These are phyloP conservation scores for Xylaria sp. DNA, from an alignment of 2,329 filamentous ascomycete species.

Conservation along the genomic window DNA sequence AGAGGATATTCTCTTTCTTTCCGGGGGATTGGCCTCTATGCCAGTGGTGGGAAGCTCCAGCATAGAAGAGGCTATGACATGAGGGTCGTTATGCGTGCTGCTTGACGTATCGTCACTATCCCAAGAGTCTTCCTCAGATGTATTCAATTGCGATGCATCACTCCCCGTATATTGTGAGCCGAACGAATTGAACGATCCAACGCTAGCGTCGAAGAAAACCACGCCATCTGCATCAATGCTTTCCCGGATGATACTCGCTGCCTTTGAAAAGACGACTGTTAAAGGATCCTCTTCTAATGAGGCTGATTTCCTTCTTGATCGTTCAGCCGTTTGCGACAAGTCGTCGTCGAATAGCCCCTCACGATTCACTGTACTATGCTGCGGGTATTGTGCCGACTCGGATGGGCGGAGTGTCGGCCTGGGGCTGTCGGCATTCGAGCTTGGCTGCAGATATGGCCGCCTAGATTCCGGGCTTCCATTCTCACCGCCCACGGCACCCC, in stretches of 20 bases:
- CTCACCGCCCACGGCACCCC: neutral
- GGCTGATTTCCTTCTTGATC: slow-evolving; percentile 2
- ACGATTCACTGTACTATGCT: neutral
- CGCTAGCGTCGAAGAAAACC: slow-evolving; percentile 50
- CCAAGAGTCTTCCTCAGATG: slow-evolving; percentile 30
- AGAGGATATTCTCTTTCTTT: slow-evolving; percentile 51
- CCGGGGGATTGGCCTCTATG: slow-evolving; percentile 35
- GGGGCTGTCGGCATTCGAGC: neutral
- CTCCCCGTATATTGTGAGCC: slow-evolving; percentile 8
- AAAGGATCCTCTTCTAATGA: slow-evolving; percentile 29
- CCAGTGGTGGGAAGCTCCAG: slow-evolving; percentile 51
- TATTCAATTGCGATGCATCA: slow-evolving; percentile 12
- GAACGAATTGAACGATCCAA: slow-evolving; percentile 34
- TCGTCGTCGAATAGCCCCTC: neutral
- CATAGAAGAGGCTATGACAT: slow-evolving; percentile 55
- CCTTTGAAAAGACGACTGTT: slow-evolving; percentile 52
- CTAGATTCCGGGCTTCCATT: neutral
- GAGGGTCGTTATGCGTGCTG: slow-evolving; percentile 41
- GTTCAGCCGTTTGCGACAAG: neutral
- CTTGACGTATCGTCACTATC: slow-evolving; percentile 34
- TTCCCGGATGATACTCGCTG: slow-evolving; percentile 56
- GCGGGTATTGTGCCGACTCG: neutral
- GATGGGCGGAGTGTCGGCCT: neutral
- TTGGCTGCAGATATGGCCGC: neutral
- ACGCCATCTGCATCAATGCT: slow-evolving; percentile 57